Evolutionary conservation across 108 stramenopile species (phyloP), one percentile per base, ranked within the genome.

Genomic region (Skeletonema costatum): DNA sequence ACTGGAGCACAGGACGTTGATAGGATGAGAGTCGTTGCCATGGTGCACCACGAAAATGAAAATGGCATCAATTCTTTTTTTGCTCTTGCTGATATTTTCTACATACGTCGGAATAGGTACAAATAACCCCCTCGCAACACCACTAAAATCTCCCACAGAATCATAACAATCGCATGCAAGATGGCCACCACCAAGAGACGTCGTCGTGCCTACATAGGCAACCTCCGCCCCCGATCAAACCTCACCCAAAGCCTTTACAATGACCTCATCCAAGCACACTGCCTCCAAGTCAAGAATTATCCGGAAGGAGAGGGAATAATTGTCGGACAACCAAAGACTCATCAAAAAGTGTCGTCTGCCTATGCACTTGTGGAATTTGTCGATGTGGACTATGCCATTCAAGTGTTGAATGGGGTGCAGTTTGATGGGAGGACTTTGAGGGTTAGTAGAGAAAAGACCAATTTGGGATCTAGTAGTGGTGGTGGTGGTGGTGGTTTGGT

Each of bases 311-410:
- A 64, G 32, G 70, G 64, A 31, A 75, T 70, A 21, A 30, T 33
- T 39, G 62, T 66, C 4, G 56, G 21, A 13, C 39, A 48, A 25
- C 78, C 76, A 16, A 76, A 76, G 35, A 21, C 42, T n/a, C 29
- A 25, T 33, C 29, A 63, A 10, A 39, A 31, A 30, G 71, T 4
- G 6, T 11, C 10, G n/a, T 32, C 67, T 36, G 66, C 32, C 4
- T 63, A 67, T 38, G 80, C 80, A 6, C 66, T 81, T 8, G 74
- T 81, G 3, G 74, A 81, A 66, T 81, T 81, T 50, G 65, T 6
- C 8, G 80, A 83, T 64, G 75, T 83, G 35, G 82, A 83, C 17
- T 76, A 83, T 59, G 82, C 82, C n/a, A 70, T 83, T 13, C 60
- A 71, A 38, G 58, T 76, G 12, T 21, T 83, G 60, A 41, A 83